Percentiles rank a stretch among this genome's conserved stretches.
Evolutionary conservation across 2,329 filamentous ascomycete species (phyloP).

Genomic region (Alternaria dauci): DNA sequence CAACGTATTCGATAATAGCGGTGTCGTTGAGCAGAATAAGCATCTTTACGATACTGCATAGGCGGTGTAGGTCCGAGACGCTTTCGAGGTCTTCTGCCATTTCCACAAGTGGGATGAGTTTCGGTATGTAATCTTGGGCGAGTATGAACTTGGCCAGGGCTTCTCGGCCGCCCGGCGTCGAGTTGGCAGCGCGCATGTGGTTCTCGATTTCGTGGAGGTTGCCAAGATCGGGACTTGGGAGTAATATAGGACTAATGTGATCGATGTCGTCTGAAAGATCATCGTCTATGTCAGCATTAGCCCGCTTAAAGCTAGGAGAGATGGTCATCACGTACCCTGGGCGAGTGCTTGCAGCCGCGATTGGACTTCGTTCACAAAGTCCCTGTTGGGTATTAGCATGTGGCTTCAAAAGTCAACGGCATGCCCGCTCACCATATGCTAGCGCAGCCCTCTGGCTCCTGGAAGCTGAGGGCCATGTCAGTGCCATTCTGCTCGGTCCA

Average conservation of each 20-base stretch:
- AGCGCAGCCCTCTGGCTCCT: constrained; percentile 93
- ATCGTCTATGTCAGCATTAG: constrained; percentile 68
- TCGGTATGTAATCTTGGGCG: constrained; percentile 83
- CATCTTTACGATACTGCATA: constrained; percentile 98
- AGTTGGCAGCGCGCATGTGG: constrained; percentile 80
- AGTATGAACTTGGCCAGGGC: constrained; percentile 88
- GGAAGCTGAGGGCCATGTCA: constrained; percentile 98
- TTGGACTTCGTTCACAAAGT: constrained; percentile 88
- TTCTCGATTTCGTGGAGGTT: constrained; percentile 86
- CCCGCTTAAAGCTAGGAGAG: constrained; percentile 8
- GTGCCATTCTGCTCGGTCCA: constrained; percentile 93
- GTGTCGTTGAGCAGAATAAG: constrained; percentile 95
- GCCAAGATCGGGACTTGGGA: constrained; percentile 81
- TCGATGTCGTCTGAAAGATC: constrained; percentile 89
- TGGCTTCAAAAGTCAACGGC: not conserved
- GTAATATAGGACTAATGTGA: constrained; percentile 70
- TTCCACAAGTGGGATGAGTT: constrained; percentile 84
- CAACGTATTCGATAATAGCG: constrained; percentile 90
- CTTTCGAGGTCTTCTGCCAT: constrained; percentile 93
- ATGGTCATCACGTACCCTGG: constrained; percentile 62
- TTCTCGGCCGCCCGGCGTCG: constrained; percentile 79
- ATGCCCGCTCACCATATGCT: constrained; percentile 76
- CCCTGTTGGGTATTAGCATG: constrained; percentile 64
- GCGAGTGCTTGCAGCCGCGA: constrained; percentile 71
- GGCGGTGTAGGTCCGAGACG: constrained; percentile 81